phyloP scores from a whole-genome alignment of 1,284 basidiomycete genomes.

The Rhodotorula sp. region DNA sequence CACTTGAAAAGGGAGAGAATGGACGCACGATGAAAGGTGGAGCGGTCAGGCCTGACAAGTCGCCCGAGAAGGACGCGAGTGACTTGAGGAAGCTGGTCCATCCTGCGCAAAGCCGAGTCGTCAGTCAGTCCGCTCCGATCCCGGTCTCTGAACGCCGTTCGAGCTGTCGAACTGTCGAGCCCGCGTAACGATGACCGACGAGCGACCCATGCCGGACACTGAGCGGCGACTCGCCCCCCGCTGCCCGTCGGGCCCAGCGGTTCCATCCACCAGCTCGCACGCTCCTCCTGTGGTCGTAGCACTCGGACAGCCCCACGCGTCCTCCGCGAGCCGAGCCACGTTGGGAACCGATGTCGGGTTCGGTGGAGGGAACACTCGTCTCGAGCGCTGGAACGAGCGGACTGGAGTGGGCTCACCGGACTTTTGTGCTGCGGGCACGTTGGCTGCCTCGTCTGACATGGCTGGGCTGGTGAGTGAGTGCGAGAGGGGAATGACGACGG shows the following conservation, averaged over 20 bases:
- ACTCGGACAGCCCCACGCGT: too few relatives aligned
- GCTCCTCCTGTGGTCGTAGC: too few relatives aligned
- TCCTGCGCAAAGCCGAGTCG: constrained; percentile 42
- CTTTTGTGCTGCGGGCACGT: constrained; percentile 69
- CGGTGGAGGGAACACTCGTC: too few relatives aligned
- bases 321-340: too few relatives aligned
- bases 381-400: background rate
- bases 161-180: too few relatives aligned
- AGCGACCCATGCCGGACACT: too few relatives aligned
- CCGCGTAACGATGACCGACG: too few relatives aligned
- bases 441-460: constrained; percentile 46
- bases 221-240: too few relatives aligned
- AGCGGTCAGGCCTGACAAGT: constrained; percentile 89
- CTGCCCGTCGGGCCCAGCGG: too few relatives aligned
- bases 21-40: constrained; percentile 56
- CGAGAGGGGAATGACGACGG: background rate
- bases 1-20: constrained; percentile 43
- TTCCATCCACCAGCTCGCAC: too few relatives aligned
- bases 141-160: too few relatives aligned
- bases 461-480: background rate
- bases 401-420: constrained; percentile 7
- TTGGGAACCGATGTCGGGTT: too few relatives aligned
- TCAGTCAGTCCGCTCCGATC: background rate
- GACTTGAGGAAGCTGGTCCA: constrained; percentile 74
- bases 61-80: constrained; percentile 66